Evolutionary conservation across 2,329 filamentous ascomycete species (phyloP), one percentile per base, ranked within the genome.

Genomic region (Lachnellula cervina): DNA sequence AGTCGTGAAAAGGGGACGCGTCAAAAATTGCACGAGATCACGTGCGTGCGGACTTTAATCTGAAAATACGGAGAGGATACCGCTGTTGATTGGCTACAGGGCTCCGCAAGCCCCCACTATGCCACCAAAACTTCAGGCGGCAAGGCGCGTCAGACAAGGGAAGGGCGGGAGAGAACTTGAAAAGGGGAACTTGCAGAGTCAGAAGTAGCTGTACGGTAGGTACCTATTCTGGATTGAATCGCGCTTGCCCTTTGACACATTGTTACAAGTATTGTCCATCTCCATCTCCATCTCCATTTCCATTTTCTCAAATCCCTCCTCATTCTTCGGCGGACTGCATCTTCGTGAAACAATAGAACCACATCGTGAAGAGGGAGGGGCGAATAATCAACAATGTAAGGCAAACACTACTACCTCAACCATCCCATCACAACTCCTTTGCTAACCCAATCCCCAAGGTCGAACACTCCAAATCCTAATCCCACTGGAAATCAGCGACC

Each of bases 401-500:
- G 16, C n/a, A 40, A 28, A 17, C 13, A 28, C 7, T n/a, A 28
- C 38, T 19, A 17, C 6, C n/a, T n/a, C 42, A 44, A 52, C 21
- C 47, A 28, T 16, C 38, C 43, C 21, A 25, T 17, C 14, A 35
- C 49, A 32, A 16, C 46, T 43, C 23, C 21, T 40, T 14, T 49
- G 14, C 47, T 54, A 32, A 47, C 17, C 21, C 5, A 25, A 25
- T 34, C 54, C 45, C 1, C 52, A 55, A 40, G 57, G 48, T 58
- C 54, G 14, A 49, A 45, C 38, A 42, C 44, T 38, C 37, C 48
- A 43, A 51, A 45, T 44, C 56, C 35, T 5, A 55, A 48, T 48
- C 55, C 50, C n/a, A 42, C 51, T 50, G 17, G n/a, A 21, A 32
- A 28, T 11, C n/a, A 23, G 7, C 44, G 8, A 8, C 45, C 46